Conservation (phyloP, 192 early-diverging fungal genomes). For the Coemansia sp. region DNA sequence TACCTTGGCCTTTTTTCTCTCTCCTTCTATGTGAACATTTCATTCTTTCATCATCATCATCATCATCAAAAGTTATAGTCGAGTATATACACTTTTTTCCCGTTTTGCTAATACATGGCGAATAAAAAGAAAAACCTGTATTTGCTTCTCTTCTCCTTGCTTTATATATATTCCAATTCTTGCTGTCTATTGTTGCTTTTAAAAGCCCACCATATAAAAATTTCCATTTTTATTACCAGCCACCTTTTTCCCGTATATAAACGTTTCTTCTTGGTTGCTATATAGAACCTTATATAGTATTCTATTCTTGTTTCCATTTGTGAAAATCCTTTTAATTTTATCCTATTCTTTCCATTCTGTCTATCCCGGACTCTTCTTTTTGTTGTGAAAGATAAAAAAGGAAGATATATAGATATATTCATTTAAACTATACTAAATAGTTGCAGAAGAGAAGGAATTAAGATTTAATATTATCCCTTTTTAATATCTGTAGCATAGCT, state of each 20-base stretch:
- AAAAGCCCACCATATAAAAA: background rate
- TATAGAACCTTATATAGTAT: too few relatives aligned
- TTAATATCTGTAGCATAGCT: constrained; percentile 4
- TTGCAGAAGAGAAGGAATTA: background rate
- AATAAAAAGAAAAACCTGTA: background rate
- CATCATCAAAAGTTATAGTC: background rate
- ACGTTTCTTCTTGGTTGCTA: too few relatives aligned
- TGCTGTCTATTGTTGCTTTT: constrained; percentile 2
- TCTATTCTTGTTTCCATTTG: background rate
- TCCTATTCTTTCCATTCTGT: background rate
- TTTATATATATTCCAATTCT: background rate
- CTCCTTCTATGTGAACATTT: constrained; percentile 4
- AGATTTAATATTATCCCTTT: background rate
- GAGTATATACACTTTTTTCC: background rate
- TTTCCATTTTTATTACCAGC: background rate
- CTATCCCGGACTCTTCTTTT: background rate
- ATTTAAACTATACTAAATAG: background rate
- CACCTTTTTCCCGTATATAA: background rate
- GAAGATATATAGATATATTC: background rate
- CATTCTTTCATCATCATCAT: background rate
- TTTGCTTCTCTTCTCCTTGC: background rate
- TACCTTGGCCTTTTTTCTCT: background rate
- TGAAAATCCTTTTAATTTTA: background rate
- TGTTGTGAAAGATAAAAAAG: background rate
- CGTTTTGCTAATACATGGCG: background rate